phyloP scores from a whole-genome alignment of 768 basidiomycete species.

The Daedaleopsis sinensis region DNA sequence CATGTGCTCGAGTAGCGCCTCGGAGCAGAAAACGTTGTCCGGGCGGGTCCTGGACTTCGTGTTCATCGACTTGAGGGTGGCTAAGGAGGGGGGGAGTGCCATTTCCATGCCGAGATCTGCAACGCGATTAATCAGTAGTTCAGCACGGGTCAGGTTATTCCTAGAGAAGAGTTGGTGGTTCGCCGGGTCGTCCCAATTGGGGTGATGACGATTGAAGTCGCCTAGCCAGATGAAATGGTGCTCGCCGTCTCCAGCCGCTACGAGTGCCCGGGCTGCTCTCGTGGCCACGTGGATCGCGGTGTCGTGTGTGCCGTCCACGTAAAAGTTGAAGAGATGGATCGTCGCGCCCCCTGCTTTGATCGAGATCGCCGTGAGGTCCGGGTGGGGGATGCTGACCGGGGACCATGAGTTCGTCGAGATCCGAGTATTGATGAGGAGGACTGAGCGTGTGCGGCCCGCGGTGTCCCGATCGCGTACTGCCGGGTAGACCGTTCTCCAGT shows the following conservation, averaged over 20 bases:
- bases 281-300: constrained; percentile 19
- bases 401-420: constrained; percentile 18
- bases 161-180: constrained; percentile 42
- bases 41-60: constrained; percentile 40
- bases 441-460: constrained; percentile 2
- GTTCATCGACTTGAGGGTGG: constrained; percentile 34
- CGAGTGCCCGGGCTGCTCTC: neutral
- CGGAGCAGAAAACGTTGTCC: constrained; percentile 47
- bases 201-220: constrained; percentile 46
- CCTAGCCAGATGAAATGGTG: constrained; percentile 34
- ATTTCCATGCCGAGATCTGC: constrained; percentile 34
- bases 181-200: constrained; percentile 38
- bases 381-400: constrained; percentile 3
- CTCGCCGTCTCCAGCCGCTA: neutral
- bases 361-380: constrained; percentile 34
- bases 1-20: constrained; percentile 19
- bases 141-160: constrained; percentile 21
- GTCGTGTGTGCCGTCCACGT: constrained; percentile 36
- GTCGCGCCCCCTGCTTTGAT: constrained; percentile 19
- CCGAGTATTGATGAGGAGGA: constrained; percentile 16
- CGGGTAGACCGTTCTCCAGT: constrained; percentile 34
- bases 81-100: constrained; percentile 35
- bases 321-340: constrained; percentile 41
- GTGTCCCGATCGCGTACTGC: constrained; percentile 10
- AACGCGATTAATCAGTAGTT: constrained; percentile 33